phyloP scores from a whole-genome alignment of 2,329 filamentous ascomycete genomes.

The Sporothrix inflata region DNA sequence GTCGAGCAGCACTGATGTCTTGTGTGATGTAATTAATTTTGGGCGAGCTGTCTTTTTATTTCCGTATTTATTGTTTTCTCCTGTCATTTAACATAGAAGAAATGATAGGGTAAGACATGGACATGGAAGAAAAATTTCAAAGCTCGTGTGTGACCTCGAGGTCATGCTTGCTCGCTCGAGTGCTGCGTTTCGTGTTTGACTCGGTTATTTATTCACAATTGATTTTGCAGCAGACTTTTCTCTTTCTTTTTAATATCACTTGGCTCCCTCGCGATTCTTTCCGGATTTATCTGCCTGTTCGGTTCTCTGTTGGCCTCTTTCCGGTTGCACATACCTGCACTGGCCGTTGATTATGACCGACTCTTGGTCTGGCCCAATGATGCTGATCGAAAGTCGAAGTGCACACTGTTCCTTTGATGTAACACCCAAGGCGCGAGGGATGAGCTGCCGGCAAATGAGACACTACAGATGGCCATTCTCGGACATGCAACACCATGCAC shows the following conservation, averaged over 20 bases:
- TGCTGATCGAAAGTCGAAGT: background rate
- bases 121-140: too few species aligned
- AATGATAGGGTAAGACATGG: too few species aligned
- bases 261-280: too few species aligned
- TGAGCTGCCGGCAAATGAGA: background rate
- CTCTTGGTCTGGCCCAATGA: too few species aligned
- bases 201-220: too few species aligned
- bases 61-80: background rate
- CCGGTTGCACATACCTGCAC: background rate
- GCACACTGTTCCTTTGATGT: conserved; percentile 1
- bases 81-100: too few species aligned
- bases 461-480: background rate
- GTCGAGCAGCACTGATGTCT: background rate
- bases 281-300: too few species aligned
- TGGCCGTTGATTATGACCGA: too few species aligned
- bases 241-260: too few species aligned
- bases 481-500: background rate
- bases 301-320: background rate
- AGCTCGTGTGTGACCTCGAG: too few species aligned
- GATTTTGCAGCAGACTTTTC: background rate
- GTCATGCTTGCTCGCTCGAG: too few species aligned
- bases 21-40: background rate
- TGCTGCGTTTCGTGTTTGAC: too few species aligned
- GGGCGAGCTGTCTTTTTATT: background rate
- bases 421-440: background rate